phyloP scores from a whole-genome alignment of 768 basidiomycete species.

The Lactifluus subvellereus region DNA sequence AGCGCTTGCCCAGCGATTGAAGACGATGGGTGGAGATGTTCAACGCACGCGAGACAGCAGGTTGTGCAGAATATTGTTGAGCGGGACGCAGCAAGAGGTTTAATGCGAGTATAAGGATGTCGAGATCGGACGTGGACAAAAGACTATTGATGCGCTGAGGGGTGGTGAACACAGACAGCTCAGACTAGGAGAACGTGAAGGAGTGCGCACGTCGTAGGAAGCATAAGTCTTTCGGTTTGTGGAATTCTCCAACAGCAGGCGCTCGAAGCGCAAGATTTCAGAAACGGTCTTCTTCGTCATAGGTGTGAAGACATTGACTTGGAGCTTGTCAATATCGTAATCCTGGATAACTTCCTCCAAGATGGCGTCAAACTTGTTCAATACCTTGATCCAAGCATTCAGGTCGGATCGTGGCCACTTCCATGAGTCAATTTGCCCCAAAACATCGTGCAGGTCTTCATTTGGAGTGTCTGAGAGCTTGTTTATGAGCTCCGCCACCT shows the following conservation, averaged over 20 bases:
- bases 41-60: conserved; percentile 76
- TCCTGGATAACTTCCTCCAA: conserved; percentile 76
- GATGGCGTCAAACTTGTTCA: conserved; percentile 92
- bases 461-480: conserved; percentile 60
- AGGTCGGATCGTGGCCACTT: conserved; percentile 95
- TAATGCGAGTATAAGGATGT: conserved; percentile 76
- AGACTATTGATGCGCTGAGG: conserved; percentile 83
- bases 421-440: conserved; percentile 75
- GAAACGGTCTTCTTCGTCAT: conserved; percentile 67
- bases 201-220: conserved; percentile 87
- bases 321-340: conserved; percentile 82
- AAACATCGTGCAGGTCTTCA: conserved; percentile 62
- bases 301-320: conserved; percentile 72
- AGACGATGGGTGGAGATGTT: conserved; percentile 77
- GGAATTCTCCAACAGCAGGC: conserved; percentile 90
- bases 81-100: conserved; percentile 87
- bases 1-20: conserved; percentile 76
- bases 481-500: conserved; percentile 74
- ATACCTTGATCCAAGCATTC: conserved; percentile 91
- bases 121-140: conserved; percentile 82
- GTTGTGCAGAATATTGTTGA: conserved; percentile 89
- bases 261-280: conserved; percentile 83
- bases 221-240: conserved; percentile 95
- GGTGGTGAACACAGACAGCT: not conserved
- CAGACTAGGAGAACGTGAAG: conserved; percentile 11